A percentile compares a stretch with the other conserved stretches of the same genome.
Conservation (phyloP, 2,329 filamentous ascomycete species). For the Aspergillus puulaauensis region DNA sequence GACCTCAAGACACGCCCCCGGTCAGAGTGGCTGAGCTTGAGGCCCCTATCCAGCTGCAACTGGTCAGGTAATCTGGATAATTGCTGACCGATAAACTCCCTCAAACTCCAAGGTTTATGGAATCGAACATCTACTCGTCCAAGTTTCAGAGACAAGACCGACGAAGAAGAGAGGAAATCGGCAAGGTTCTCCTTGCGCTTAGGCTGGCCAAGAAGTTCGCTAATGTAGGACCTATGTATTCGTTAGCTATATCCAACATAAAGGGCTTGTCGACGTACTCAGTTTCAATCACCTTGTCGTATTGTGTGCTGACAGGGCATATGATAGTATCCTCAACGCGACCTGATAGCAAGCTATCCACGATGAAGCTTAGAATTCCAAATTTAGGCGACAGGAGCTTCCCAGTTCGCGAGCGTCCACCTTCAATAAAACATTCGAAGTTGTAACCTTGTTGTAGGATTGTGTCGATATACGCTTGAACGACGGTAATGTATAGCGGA, state of each 20-base stretch:
- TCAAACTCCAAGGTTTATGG: conserved; percentile 91
- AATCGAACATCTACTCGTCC: conserved; percentile 94
- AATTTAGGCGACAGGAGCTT: conserved; percentile 95
- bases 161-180: conserved; percentile 86
- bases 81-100: conserved; percentile 77
- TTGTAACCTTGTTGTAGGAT: conserved; percentile 88
- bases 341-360: conserved; percentile 86
- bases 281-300: conserved; percentile 98
- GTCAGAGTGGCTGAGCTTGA: conserved; percentile 50
- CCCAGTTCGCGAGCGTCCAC: conserved; percentile 85
- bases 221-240: conserved; percentile 73
- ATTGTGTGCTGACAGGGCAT: conserved; percentile 94
- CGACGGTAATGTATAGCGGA: conserved; percentile 83
- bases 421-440: conserved; percentile 96
- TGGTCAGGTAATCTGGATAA: conserved; percentile 55
- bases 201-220: conserved; percentile 85
- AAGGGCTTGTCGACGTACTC: conserved; percentile 50
- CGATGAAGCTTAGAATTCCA: conserved; percentile 85
- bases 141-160: conserved; percentile 81
- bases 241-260: conserved; percentile 13
- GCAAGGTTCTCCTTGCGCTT: conserved; percentile 93
- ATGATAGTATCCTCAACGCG: conserved; percentile 88
- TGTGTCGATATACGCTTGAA: conserved; percentile 94
- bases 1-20: conserved; percentile 76
- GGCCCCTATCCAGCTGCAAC: conserved; percentile 34